These are phyloP conservation scores for Dryadomyces quercivorus DNA, from an alignment of 2,329 filamentous ascomycete species.

Conservation along the genomic window DNA sequence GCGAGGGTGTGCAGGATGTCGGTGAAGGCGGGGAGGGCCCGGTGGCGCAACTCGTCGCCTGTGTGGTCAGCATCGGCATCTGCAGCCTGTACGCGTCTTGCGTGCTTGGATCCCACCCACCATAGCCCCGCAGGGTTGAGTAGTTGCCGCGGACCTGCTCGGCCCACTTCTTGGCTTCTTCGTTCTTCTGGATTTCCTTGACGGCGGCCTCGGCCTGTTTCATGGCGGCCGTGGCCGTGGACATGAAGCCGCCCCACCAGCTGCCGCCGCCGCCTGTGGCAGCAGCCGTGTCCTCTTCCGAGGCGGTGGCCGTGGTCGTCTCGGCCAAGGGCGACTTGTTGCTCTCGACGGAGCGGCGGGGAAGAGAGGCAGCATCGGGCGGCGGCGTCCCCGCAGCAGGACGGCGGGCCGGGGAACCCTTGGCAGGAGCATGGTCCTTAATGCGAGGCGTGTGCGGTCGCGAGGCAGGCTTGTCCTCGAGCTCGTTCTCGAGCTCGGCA, in stretches of 20 bases:
- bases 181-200: slow-evolving; percentile 90
- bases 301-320: slow-evolving; percentile 12
- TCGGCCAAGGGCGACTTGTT: slow-evolving; percentile 31
- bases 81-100: background rate
- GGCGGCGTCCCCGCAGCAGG: slow-evolving; percentile 33
- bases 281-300: slow-evolving; percentile 12
- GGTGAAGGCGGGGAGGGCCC: slow-evolving; percentile 87
- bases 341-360: slow-evolving; percentile 15
- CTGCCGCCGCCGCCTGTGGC: slow-evolving; percentile 43
- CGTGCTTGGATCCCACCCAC: slow-evolving; percentile 32
- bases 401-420: slow-evolving; percentile 35
- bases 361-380: slow-evolving; percentile 46
- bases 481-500: slow-evolving; percentile 70
- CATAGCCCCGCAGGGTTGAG: slow-evolving; percentile 60
- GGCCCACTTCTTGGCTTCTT: slow-evolving; percentile 93
- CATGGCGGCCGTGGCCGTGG: slow-evolving; percentile 72
- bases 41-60: slow-evolving; percentile 79
- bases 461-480: slow-evolving; percentile 56
- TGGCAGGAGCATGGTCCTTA: slow-evolving; percentile 34
- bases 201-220: slow-evolving; percentile 89
- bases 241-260: slow-evolving; percentile 82
- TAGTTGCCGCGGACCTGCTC: slow-evolving; percentile 89
- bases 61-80: slow-evolving; percentile 4
- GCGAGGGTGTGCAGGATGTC: slow-evolving; percentile 91
- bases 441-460: slow-evolving; percentile 75